These are phyloP conservation scores for Ophiognomonia clavigignenti-juglandacearum DNA, from an alignment of 2,329 filamentous ascomycete species.

Conservation along the genomic window DNA sequence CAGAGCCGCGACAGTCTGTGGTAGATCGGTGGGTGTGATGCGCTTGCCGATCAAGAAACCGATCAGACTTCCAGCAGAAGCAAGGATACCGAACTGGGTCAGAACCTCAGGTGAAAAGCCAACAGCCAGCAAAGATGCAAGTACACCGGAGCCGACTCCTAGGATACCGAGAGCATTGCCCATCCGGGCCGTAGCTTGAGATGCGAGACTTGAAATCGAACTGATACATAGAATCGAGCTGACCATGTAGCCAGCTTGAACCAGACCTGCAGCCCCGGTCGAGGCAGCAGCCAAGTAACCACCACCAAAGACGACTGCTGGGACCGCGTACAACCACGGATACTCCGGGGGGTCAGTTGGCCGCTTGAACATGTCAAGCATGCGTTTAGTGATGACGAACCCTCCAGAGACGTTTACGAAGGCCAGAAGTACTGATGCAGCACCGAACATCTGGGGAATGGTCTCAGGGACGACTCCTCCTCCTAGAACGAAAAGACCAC, in stretches of 20 bases:
- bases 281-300: slow-evolving; percentile 76
- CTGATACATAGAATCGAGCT: slow-evolving; percentile 82
- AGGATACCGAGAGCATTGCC: slow-evolving; percentile 85
- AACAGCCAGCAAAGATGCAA: slow-evolving; percentile 76
- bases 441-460: slow-evolving; percentile 72
- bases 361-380: slow-evolving; percentile 89
- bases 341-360: slow-evolving; percentile 86
- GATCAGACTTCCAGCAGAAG: slow-evolving; percentile 63
- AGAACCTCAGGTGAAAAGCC: slow-evolving; percentile 77
- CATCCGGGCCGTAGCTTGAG: slow-evolving; percentile 75
- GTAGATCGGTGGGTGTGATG: slow-evolving; percentile 82
- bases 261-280: slow-evolving; percentile 77
- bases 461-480: slow-evolving; percentile 75
- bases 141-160: slow-evolving; percentile 75
- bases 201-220: slow-evolving; percentile 76
- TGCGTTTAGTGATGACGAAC: slow-evolving; percentile 87
- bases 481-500: slow-evolving; percentile 83
- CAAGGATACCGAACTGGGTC: slow-evolving; percentile 73
- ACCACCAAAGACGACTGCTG: slow-evolving; percentile 71
- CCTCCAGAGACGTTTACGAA: slow-evolving; percentile 88
- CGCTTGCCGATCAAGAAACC: slow-evolving; percentile 75
- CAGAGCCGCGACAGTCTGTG: slow-evolving; percentile 82
- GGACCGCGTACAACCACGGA: slow-evolving; percentile 79
- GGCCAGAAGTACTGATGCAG: slow-evolving; percentile 73
- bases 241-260: slow-evolving; percentile 82